Evolutionary conservation across 1,139 yeast genomes (phyloP).

Genomic region (Candida sanyaensis): DNA sequence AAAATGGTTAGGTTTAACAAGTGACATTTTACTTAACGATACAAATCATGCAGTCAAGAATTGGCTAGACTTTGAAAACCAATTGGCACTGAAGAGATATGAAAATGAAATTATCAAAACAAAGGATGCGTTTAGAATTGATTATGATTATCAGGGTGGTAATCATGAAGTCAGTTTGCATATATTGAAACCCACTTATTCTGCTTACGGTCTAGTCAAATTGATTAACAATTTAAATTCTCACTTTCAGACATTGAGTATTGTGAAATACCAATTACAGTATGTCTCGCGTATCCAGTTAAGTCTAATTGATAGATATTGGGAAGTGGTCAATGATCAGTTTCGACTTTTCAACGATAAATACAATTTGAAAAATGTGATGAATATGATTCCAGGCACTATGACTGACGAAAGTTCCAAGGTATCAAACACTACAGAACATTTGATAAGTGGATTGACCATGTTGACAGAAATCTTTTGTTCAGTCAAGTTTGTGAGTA

Average conservation of each 20-base stretch:
- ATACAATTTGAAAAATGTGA: constrained; percentile 37
- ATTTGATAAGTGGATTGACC: constrained; percentile 45
- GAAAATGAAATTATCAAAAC: constrained; percentile 54
- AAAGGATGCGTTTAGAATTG: constrained; percentile 59
- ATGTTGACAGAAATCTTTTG: constrained; percentile 62
- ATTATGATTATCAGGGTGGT: constrained; percentile 54
- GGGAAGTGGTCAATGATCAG: constrained; percentile 48
- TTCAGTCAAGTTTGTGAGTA: constrained; percentile 54
- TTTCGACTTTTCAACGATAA: constrained; percentile 49
- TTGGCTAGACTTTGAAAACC: constrained; percentile 71
- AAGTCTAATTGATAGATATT: constrained; percentile 60
- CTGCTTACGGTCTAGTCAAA: constrained; percentile 62
- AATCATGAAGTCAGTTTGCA: constrained; percentile 24
- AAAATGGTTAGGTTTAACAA: constrained; percentile 63
- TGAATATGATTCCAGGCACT: constrained; percentile 41
- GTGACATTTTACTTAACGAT: constrained; percentile 51
- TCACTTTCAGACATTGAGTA: constrained; percentile 57
- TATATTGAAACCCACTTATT: constrained; percentile 60
- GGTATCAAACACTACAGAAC: constrained; percentile 12
- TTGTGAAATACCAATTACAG: constrained; percentile 65
- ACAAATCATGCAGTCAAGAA: constrained; percentile 32
- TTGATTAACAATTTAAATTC: constrained; percentile 68
- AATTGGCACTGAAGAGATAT: constrained; percentile 58
- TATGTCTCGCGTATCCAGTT: constrained; percentile 73
- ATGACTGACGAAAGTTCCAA: constrained; percentile 12